Evolutionary conservation across 352 stramenopile species (phyloP), one percentile per base, ranked within the genome.

Genomic region (Globisporangium orthogonon): DNA sequence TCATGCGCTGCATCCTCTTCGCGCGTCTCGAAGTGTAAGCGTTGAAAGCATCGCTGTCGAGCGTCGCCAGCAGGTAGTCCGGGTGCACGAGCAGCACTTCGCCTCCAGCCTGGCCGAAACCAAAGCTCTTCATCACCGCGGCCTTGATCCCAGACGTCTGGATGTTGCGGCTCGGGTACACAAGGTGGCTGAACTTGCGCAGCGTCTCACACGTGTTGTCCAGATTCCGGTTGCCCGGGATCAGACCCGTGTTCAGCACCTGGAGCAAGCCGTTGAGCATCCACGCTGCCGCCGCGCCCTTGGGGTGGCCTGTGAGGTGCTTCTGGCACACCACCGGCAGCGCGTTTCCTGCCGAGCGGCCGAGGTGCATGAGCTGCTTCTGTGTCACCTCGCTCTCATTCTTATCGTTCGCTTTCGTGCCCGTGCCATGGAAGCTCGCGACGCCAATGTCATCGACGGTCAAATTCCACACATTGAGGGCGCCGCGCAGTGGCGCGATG

Each of bases 341-440:
- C 31, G 79, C 67, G 62, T 95, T 94, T 31, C 85, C 85, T n/a
- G 58, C 43, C 6, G 80, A 84, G 2, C 86, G 80, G 15, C 84
- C 86, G 7, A 95, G 66, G 56, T 93, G 84, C 60, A 68, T 50
- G 52, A 94, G 76, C 56, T 96, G 83, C 67, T 89, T 89, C 61
- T 96, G 83, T 0, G 82, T 89, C 50, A 96, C 85, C 30, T 91
- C 83, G 49, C 83, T 94, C 52, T 96, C 85, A 49, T 95, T 94
- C 73, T 80, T 86, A 66, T 96, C 86, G 61, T 95, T 96, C 13
- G 76, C 79, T 49, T 68, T 94, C 37, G 84, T 94, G 23, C 83
- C 79, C 7, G 85, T 95, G n/a, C 79, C 84, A 56, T 96, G 72
- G 70, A 96, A 94, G 61, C 79, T 92, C 9, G 77, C 73, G 13